These are phyloP conservation scores for Acanthamoeba royreba DNA, from an alignment of 208 protist genomes.

Conservation along the genomic window DNA sequence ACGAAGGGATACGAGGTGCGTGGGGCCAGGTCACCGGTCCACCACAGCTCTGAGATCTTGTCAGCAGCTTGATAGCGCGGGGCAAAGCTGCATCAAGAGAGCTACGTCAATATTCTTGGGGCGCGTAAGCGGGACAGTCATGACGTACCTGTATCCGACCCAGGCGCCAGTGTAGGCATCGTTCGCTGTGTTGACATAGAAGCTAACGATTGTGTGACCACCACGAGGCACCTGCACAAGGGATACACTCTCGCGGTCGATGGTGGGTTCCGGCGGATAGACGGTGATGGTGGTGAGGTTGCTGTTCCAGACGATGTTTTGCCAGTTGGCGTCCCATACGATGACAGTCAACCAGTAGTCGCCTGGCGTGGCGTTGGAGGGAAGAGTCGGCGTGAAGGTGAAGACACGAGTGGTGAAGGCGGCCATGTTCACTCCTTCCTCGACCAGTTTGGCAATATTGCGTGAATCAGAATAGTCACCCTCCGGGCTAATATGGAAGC, in stretches of 20 bases:
- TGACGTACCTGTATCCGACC: not conserved
- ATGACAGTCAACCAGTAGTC: not conserved
- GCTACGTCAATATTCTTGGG: not conserved
- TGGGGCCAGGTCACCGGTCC: not conserved
- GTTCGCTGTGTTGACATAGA: not conserved
- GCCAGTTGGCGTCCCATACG: not conserved
- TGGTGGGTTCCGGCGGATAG: not conserved
- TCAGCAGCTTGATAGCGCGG: not conserved
- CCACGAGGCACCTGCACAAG: not conserved
- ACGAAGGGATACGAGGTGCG: not conserved
- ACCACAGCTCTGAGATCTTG: not conserved
- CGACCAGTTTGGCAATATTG: not conserved
- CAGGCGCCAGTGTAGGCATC: not conserved
- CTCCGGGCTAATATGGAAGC: not conserved
- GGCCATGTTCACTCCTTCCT: not conserved
- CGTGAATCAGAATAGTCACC: not conserved
- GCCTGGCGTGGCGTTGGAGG: not conserved
- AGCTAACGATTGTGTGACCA: not conserved
- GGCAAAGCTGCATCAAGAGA: not conserved
- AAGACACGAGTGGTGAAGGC: not conserved
- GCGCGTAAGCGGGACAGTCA: not conserved
- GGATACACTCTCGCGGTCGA: not conserved
- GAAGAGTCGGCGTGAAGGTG: not conserved
- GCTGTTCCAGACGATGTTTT: conserved; percentile 1
- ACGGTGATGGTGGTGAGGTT: not conserved